Conservation (phyloP, 495 filamentous ascomycete species). For the Oidiodendron maius region DNA sequence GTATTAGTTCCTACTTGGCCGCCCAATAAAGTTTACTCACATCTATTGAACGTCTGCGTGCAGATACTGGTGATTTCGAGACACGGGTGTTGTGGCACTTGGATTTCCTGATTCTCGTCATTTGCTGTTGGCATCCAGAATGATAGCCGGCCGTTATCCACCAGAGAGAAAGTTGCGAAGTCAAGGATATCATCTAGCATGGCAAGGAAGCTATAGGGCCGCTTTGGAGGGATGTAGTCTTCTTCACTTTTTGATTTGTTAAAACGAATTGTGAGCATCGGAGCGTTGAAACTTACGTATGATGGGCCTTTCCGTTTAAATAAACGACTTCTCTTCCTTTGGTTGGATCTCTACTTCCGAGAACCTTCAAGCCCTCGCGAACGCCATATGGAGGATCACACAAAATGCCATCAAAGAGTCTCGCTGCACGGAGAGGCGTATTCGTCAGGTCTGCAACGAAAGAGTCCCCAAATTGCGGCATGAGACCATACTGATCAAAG, state of each 20-base stretch:
- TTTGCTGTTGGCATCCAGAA: constrained; percentile 98
- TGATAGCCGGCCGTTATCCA: constrained; percentile 73
- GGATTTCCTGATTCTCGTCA: constrained; percentile 62
- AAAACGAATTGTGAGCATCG: too few species aligned
- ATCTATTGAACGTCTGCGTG: constrained; percentile 83
- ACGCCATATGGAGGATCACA: constrained; percentile 99
- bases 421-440: constrained; percentile 59
- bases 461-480: constrained; percentile 57
- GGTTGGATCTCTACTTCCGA: constrained; percentile 69
- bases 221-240: constrained; percentile 83
- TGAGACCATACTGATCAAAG: constrained; percentile 76
- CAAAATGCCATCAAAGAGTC: constrained; percentile 82
- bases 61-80: constrained; percentile 74
- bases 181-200: constrained; percentile 85
- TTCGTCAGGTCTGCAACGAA: constrained; percentile 90
- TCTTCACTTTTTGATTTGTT: constrained; percentile 61
- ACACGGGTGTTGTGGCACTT: constrained; percentile 70
- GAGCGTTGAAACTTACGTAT: constrained; percentile 53
- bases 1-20: constrained; percentile 5
- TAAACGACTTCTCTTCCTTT: constrained; percentile 52
- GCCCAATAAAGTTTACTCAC: constrained; percentile 35
- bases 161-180: constrained; percentile 72
- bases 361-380: constrained; percentile 80
- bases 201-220: constrained; percentile 82
- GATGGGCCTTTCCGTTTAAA: constrained; percentile 62